Percentiles rank a stretch among this genome's conserved stretches.
Evolutionary conservation across 257 asterid species (phyloP).

Genomic region (Capsicum rhomboideum): DNA sequence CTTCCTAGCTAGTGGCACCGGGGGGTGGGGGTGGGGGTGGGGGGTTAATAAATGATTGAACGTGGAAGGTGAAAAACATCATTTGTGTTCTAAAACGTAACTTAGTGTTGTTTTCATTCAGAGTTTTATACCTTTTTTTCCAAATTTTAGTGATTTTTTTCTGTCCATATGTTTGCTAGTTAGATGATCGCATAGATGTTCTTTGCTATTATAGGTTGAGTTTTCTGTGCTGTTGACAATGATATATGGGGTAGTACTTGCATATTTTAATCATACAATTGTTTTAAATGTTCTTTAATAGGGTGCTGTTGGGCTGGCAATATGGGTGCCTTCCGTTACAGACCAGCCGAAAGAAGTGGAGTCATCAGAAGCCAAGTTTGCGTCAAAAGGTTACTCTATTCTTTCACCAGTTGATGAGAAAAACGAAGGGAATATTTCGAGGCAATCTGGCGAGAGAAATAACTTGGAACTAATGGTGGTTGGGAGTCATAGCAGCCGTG

Average conservation of each 20-base stretch:
- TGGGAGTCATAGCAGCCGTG: constrained; percentile 29
- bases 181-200: background rate
- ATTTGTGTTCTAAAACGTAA: background rate
- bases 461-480: constrained; percentile 64
- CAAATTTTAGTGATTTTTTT: background rate
- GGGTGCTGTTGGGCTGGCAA: constrained; percentile 99
- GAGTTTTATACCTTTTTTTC: background rate
- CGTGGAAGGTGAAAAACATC: background rate
- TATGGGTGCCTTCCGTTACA: constrained; percentile 98
- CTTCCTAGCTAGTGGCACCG: background rate
- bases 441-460: constrained; percentile 40
- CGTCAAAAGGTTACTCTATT: constrained; percentile 49
- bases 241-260: background rate
- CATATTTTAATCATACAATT: background rate
- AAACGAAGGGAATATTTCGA: constrained; percentile 32
- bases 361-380: constrained; percentile 36
- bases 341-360: constrained; percentile 64
- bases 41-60: background rate
- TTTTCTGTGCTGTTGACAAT: background rate
- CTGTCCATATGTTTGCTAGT: background rate
- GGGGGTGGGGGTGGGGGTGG: no score
- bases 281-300: constrained; percentile 13
- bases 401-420: constrained; percentile 61
- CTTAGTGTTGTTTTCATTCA: background rate
- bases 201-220: background rate